Evolutionary conservation across 2,329 filamentous ascomycete genomes (phyloP).

Genomic region (Diaporthe ampelina): DNA sequence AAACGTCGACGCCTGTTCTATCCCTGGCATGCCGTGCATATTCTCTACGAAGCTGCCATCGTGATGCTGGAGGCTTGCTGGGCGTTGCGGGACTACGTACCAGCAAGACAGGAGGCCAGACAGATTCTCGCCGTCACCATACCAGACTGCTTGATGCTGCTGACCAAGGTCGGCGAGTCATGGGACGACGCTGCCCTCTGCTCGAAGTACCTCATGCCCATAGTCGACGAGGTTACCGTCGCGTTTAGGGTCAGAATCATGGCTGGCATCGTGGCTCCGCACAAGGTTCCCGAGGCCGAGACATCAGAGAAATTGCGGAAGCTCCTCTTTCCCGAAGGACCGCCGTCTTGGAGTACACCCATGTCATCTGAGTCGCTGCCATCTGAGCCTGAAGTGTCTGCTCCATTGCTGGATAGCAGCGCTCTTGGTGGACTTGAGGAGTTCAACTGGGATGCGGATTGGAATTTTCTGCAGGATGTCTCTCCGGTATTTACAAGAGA

Average conservation of each 20-base stretch:
- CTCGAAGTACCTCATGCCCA: constrained; percentile 19
- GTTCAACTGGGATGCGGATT: constrained; percentile 33
- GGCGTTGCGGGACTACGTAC: constrained; percentile 25
- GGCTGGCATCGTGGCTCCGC: background rate
- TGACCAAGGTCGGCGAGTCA: constrained; percentile 31
- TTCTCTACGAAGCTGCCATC: constrained; percentile 31
- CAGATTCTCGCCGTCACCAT: constrained; percentile 30
- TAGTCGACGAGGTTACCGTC: constrained; percentile 29
- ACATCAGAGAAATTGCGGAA: constrained; percentile 31
- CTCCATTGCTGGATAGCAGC: background rate
- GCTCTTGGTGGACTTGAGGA: constrained; percentile 15
- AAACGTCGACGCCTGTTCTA: constrained; percentile 33
- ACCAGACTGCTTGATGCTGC: constrained; percentile 29
- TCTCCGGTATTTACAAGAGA: constrained; percentile 8
- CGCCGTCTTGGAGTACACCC: constrained; percentile 10
- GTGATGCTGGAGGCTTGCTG: constrained; percentile 37
- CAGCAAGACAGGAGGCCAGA: constrained; percentile 17
- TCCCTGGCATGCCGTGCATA: constrained; percentile 35
- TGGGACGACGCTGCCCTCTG: constrained; percentile 31
- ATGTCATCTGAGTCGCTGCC: constrained; percentile 7
- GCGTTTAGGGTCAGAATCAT: constrained; percentile 30
- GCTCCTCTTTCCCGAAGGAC: constrained; percentile 32
- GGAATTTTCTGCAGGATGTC: constrained; percentile 34
- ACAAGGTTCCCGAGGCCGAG: constrained; percentile 10
- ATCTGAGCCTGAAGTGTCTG: constrained; percentile 1